Evolutionary conservation across 1,284 basidiomycete genomes (phyloP).

Genomic region (Ceratobasidium sp.): DNA sequence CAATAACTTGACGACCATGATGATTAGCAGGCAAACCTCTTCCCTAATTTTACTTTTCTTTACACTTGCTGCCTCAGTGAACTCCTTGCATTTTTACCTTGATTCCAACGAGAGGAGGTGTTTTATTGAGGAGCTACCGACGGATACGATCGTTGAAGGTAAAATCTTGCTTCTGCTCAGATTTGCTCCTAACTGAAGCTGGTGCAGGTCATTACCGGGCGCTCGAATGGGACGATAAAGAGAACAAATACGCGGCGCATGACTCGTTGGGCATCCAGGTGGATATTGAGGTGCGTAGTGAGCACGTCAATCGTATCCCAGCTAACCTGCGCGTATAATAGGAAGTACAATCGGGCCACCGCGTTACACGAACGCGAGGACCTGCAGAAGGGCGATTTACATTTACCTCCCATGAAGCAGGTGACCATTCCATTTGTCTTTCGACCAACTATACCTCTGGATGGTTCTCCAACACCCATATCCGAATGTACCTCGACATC

Average conservation of each 20-base stretch:
- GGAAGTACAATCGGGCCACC: constrained; percentile 81
- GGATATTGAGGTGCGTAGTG: constrained; percentile 81
- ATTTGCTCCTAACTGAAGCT: constrained; percentile 4
- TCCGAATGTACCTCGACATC: constrained; percentile 94
- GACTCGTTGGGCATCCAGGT: constrained; percentile 88
- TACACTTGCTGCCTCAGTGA: constrained; percentile 25
- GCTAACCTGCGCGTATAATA: constrained; percentile 52
- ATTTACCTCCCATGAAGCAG: constrained; percentile 95
- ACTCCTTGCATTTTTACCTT: constrained; percentile 89
- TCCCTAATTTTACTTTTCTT: constrained; percentile 18
- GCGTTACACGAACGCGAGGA: constrained; percentile 88
- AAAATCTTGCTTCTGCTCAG: constrained; percentile 48
- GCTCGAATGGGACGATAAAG: constrained; percentile 85
- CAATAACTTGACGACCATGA: constrained; percentile 24
- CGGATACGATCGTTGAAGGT: constrained; percentile 97
- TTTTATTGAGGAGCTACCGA: constrained; percentile 97
- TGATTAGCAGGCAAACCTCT: not conserved
- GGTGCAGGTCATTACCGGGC: constrained; percentile 88
- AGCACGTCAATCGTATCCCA: constrained; percentile 19
- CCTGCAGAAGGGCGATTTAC: constrained; percentile 93
- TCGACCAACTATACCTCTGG: constrained; percentile 86
- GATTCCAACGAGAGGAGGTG: constrained; percentile 93
- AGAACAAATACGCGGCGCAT: constrained; percentile 77
- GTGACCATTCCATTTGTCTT: constrained; percentile 97
- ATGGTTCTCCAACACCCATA: constrained; percentile 87